phyloP scores from a whole-genome alignment of 176 grass and related monocot species.

The Rhynchospora pubera region DNA sequence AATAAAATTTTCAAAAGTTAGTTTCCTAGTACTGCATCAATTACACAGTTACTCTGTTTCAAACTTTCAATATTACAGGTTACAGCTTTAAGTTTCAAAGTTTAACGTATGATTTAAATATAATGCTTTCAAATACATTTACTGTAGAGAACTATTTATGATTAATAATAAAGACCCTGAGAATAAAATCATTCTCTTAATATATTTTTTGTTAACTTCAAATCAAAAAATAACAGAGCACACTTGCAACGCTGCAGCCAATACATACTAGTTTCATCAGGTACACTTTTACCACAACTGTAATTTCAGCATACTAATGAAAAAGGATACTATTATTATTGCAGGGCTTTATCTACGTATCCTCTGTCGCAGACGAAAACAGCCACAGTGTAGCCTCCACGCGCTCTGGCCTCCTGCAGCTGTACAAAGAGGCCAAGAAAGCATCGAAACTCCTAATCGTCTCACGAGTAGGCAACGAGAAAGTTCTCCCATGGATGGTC shows the following conservation, averaged over 20 bases:
- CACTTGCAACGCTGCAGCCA: too few relatives aligned
- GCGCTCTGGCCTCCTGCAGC: constrained; percentile 57
- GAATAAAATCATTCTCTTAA: background rate
- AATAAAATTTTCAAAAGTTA: background rate
- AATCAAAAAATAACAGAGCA: too few relatives aligned
- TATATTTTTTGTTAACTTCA: too few relatives aligned
- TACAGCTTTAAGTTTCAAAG: too few relatives aligned
- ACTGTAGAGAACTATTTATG: background rate
- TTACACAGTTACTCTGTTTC: background rate
- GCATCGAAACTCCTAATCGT: constrained; percentile 62
- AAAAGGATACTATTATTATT: background rate
- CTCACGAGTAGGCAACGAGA: constrained; percentile 63
- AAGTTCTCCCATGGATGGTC: constrained; percentile 78
- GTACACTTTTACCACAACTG: background rate
- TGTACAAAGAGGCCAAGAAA: constrained; percentile 43
- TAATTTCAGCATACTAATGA: background rate
- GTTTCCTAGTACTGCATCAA: background rate
- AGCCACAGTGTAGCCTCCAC: constrained; percentile 48
- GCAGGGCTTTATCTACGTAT: constrained; percentile 79
- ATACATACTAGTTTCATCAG: background rate
- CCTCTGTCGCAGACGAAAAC: constrained; percentile 72
- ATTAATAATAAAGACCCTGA: background rate
- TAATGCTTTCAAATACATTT: background rate
- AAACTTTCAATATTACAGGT: background rate
- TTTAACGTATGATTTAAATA: background rate